Conservation (phyloP, 208 protist species). For the Naegleria gruberi region DNA sequence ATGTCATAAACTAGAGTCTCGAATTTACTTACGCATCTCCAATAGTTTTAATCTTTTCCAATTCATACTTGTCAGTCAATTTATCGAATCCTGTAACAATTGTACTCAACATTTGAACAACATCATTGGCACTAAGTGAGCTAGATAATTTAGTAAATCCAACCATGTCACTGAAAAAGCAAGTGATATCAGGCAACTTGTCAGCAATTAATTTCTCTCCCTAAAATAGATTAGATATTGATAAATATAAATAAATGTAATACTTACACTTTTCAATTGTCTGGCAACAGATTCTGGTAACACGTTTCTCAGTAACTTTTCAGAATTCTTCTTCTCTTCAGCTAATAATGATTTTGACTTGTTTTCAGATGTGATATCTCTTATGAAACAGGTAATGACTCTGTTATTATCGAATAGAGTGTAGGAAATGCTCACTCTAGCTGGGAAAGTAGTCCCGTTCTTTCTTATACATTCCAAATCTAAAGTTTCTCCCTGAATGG, state of each 20-base stretch:
- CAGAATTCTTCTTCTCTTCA: not conserved
- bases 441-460: too few species aligned
- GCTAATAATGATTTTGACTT: not conserved
- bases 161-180: constrained; percentile 36
- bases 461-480: too few species aligned
- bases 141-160: constrained; percentile 21
- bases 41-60: constrained; percentile 29
- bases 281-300: not conserved
- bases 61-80: constrained; percentile 10
- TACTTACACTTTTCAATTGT: not conserved
- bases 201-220: not conserved
- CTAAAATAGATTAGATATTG: too few species aligned
- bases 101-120: not conserved
- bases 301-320: not conserved
- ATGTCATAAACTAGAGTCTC: too few species aligned
- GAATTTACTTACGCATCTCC: constrained; percentile 23
- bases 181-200: not conserved
- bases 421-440: too few species aligned
- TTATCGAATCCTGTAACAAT: constrained; percentile 21
- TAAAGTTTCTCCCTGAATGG: too few species aligned
- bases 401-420: too few species aligned
- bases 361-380: not conserved
- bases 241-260: not conserved
- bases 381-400: not conserved
- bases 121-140: not conserved